Percentiles rank a stretch among this genome's conserved stretches.
phyloP scores from a whole-genome alignment of 2,329 filamentous ascomycete genomes.

The Ophiostoma populinum region DNA sequence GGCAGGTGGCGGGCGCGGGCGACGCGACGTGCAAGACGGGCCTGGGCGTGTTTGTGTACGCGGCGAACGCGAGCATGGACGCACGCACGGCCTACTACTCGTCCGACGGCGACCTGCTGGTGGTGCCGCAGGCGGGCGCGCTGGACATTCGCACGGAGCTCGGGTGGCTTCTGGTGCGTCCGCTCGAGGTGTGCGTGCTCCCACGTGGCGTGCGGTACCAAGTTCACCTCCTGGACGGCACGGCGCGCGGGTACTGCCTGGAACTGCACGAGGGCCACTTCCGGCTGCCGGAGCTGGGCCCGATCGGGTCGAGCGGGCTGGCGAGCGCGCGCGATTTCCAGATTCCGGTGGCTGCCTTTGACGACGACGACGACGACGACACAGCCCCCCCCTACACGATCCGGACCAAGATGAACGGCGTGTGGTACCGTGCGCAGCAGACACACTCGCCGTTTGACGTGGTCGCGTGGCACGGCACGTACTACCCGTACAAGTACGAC shows the following conservation, averaged over 20 bases:
- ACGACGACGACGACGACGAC: conserved; percentile 33
- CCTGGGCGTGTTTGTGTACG: conserved; percentile 65
- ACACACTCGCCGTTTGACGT: conserved; percentile 58
- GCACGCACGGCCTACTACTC: conserved; percentile 66
- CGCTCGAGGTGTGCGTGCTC: conserved; percentile 62
- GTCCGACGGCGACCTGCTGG: conserved; percentile 61
- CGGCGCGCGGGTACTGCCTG: conserved; percentile 55
- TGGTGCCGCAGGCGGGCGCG: conserved; percentile 57
- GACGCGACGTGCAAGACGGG: conserved; percentile 66
- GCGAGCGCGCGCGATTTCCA: conserved; percentile 64
- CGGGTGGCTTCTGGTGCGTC: conserved; percentile 55
- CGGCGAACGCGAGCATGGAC: conserved; percentile 62
- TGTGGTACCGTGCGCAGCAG: conserved; percentile 48
- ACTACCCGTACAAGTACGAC: conserved; percentile 71
- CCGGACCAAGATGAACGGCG: conserved; percentile 48
- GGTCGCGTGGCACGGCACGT: conserved; percentile 66
- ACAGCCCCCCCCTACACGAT: conserved; percentile 27
- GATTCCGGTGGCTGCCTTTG: conserved; percentile 50
- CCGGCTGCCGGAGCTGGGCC: conserved; percentile 51
- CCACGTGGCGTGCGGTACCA: conserved; percentile 59
- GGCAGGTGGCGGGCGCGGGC: conserved; percentile 61
- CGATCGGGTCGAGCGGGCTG: conserved; percentile 58
- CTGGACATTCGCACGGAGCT: conserved; percentile 66
- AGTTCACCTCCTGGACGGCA: conserved; percentile 24
- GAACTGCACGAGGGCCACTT: conserved; percentile 62